Conservation (phyloP, 2,329 filamentous ascomycete species). For the Tetracladium maxilliforme region DNA sequence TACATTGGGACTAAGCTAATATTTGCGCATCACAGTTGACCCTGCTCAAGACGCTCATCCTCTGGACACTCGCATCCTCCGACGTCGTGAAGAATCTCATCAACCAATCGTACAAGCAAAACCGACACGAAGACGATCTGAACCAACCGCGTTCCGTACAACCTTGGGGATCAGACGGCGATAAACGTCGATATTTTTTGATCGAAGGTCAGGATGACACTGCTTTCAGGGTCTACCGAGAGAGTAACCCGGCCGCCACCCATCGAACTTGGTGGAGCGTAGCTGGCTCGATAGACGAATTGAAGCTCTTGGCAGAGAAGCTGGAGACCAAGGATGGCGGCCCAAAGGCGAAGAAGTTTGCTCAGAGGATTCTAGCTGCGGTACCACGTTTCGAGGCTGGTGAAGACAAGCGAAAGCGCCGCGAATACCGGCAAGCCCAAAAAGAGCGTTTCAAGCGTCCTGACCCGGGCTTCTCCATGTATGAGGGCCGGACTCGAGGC, state of each 20-base stretch:
- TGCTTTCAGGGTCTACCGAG: conserved; percentile 82
- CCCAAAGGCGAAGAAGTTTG: conserved; percentile 64
- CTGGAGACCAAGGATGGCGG: conserved; percentile 65
- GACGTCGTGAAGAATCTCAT: conserved; percentile 70
- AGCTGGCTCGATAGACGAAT: conserved; percentile 78
- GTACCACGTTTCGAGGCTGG: conserved; percentile 85
- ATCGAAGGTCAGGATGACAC: conserved; percentile 92
- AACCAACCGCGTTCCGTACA: conserved; percentile 86
- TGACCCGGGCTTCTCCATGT: conserved; percentile 80
- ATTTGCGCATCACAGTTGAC: conserved; percentile 43
- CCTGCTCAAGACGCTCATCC: conserved; percentile 65
- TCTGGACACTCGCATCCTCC: conserved; percentile 84
- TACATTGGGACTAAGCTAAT: conserved; percentile 1
- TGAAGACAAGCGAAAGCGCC: conserved; percentile 88
- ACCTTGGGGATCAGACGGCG: conserved; percentile 77
- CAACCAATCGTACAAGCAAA: conserved; percentile 78
- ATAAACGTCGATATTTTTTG: conserved; percentile 86
- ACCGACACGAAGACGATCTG: conserved; percentile 58
- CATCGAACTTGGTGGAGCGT: conserved; percentile 84
- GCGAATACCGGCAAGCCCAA: conserved; percentile 77
- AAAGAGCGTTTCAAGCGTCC: conserved; percentile 66
- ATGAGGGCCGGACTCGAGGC: conserved; percentile 89
- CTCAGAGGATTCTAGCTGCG: conserved; percentile 62
- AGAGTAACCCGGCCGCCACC: conserved; percentile 69
- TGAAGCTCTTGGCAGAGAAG: conserved; percentile 61